Evolutionary conservation across 768 basidiomycete genomes (phyloP), one percentile per base, ranked within the genome.

Genomic region (Boletus sensibilis): DNA sequence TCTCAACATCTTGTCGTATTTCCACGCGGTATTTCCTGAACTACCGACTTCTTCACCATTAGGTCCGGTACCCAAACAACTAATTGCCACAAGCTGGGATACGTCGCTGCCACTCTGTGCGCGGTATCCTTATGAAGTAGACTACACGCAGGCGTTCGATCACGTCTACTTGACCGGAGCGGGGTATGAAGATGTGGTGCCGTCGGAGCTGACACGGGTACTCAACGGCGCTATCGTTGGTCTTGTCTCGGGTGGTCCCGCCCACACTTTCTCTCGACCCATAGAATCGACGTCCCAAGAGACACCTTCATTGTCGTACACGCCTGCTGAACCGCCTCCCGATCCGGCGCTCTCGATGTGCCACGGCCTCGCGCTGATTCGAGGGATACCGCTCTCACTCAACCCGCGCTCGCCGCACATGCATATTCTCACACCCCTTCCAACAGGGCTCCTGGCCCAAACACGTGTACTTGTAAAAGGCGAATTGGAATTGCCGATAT

Each of bases 401-500:
- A 21, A 52, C 47, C 75, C 75, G n/a, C 72, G 56, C 33, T 56
- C 64, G 35, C 59, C 59, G 4, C 53, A 56, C 41, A 72, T 95
- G 35, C 93, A 96, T 34, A 61, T 97, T n/a, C 75, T 97, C 35
- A 93, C 94, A 0, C 92, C 95, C 0, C 57, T 94, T 1, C 84
- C 87, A 0, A 72, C 80, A 0, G 51, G 65, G 0, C 40, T 78
- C 1, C 76, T 96, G 3, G 59, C 65, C 0, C 63, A 55, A 20
- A 52, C 68, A 1, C 64, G 66, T 1, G 21, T 50, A 3, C 59
- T 96, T 4, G 84, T 96, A 44, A 94, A 90, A 69, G 94, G 94
- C 9, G 92, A 94, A 67, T 76, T 94, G 64, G 93, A 95, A 69
- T 72, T 97, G 0, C 94, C 94, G 0, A 75, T 94, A 1, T 89